Percentiles rank a stretch among this genome's conserved stretches.
phyloP scores from a whole-genome alignment of 768 basidiomycete genomes.

The Coprinopsis sp. region DNA sequence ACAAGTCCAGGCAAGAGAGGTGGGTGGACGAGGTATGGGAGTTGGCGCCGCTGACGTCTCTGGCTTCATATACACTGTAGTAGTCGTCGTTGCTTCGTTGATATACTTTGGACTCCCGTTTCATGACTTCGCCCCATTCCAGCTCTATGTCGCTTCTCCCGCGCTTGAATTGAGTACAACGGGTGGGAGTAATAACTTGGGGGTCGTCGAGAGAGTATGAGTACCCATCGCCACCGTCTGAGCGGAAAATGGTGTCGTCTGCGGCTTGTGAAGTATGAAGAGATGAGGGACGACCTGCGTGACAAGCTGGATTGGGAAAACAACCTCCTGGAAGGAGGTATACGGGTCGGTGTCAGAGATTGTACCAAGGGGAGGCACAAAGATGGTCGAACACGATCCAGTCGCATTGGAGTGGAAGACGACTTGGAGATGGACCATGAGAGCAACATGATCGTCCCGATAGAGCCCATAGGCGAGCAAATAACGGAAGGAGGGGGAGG shows the following conservation, averaged over 20 bases:
- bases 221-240: constrained; percentile 57
- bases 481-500: no score
- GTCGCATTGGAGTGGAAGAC: constrained; percentile 38
- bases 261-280: constrained; percentile 61
- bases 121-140: constrained; percentile 48
- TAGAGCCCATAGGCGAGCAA: not conserved
- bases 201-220: constrained; percentile 64
- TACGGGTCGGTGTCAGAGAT: constrained; percentile 67
- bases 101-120: constrained; percentile 3
- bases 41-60: not conserved
- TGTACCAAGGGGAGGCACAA: constrained; percentile 68
- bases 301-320: constrained; percentile 26
- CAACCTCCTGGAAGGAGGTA: constrained; percentile 22
- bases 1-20: constrained; percentile 42
- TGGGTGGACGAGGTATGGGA: constrained; percentile 30
- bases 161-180: constrained; percentile 34
- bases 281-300: constrained; percentile 43
- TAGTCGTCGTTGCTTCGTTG: constrained; percentile 7
- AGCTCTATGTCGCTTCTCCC: constrained; percentile 59
- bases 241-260: constrained; percentile 68
- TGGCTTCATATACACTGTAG: constrained; percentile 7
- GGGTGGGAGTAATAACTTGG: constrained; percentile 66
- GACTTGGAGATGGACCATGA: constrained; percentile 6
- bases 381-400: constrained; percentile 70
- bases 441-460: constrained; percentile 63